Evolutionary conservation across 345 rosid genomes (phyloP).

Genomic region (Barbarea vulgaris): DNA sequence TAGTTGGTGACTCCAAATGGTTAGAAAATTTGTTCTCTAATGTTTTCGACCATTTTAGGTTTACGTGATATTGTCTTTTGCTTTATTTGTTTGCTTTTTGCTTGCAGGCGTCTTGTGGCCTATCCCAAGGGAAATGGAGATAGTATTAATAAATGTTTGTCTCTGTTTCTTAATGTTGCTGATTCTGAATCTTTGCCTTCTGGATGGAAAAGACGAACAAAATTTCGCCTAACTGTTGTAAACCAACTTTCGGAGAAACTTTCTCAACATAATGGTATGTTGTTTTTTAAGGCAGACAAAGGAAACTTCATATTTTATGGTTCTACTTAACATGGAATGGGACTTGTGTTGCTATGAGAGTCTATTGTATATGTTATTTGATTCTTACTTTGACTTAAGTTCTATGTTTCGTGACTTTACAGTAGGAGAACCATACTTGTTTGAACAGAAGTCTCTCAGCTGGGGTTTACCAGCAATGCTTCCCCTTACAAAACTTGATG

Average conservation of each 20-base stretch:
- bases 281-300: neutral
- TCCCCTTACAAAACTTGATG: neutral
- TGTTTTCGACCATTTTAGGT: neutral
- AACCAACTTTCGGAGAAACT: neutral
- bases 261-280: fast-evolving
- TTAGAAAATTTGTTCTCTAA: neutral
- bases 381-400: neutral
- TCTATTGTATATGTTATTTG: neutral
- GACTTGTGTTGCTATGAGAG: neutral
- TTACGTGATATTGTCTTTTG: neutral
- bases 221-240: neutral
- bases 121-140: neutral
- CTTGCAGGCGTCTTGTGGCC: neutral
- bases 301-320: neutral
- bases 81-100: too few species aligned
- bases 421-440: fast-evolving
- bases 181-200: neutral
- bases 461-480: fast-evolving
- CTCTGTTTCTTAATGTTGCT: neutral
- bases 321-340: neutral
- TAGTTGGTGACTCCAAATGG: constrained; percentile 1
- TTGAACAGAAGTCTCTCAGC: fast-evolving
- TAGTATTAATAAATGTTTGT: neutral
- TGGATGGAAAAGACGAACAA: neutral
- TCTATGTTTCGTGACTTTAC: neutral